Conservation (phyloP, 345 rosid species). For the Sonneratia alba region DNA sequence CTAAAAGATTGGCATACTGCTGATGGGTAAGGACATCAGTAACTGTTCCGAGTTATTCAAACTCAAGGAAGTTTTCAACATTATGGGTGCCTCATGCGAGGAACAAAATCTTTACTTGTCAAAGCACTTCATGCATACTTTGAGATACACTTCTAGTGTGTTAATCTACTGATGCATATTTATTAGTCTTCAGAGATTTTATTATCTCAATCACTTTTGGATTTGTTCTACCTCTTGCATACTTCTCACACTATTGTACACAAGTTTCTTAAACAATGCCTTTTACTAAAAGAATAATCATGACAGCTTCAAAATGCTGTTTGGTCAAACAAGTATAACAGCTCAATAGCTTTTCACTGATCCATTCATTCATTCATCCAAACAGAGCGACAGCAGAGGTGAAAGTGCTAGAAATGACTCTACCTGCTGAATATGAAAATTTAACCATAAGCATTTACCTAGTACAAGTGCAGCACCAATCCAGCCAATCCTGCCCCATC, state of each 20-base stretch:
- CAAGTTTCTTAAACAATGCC: not conserved
- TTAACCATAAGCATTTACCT: constrained; percentile 20
- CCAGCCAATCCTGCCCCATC: constrained; percentile 58
- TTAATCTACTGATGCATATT: not conserved
- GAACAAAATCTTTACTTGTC: too few relatives aligned
- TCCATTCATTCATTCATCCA: not conserved
- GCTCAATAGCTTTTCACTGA: not conserved
- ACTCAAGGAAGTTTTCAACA: too few relatives aligned
- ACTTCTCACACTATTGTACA: not conserved
- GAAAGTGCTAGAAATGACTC: not conserved
- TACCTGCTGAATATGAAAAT: not conserved
- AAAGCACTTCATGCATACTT: too few relatives aligned
- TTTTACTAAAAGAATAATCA: not conserved
- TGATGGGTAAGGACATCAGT: not conserved
- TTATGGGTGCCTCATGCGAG: too few relatives aligned
- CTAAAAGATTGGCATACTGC: not conserved
- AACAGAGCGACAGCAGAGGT: not conserved
- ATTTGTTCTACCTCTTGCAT: not conserved
- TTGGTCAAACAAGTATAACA: not conserved
- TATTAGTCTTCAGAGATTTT: not conserved
- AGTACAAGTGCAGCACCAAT: constrained; percentile 53
- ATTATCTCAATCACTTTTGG: not conserved
- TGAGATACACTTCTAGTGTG: too few relatives aligned
- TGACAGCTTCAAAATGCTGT: not conserved
- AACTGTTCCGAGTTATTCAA: not conserved